These are phyloP conservation scores for Inonotus obliquus DNA, from an alignment of 1,284 basidiomycete genomes.

Conservation along the genomic window DNA sequence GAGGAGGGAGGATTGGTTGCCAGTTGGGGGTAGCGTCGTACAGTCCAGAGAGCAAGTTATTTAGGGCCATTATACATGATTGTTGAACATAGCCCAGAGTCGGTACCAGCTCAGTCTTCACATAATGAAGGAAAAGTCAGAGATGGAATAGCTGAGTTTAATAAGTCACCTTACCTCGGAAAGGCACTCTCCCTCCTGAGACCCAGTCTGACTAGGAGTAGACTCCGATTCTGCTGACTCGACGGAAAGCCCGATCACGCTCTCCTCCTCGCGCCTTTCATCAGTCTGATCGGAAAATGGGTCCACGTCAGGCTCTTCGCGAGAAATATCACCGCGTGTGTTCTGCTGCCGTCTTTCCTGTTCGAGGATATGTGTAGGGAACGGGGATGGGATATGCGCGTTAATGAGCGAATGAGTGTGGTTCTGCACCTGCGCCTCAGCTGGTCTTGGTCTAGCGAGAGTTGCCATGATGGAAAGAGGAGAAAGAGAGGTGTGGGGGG, in stretches of 20 bases:
- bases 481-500: not conserved
- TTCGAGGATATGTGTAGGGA: slow-evolving; percentile 22
- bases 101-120: slow-evolving; percentile 56
- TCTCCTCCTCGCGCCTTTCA: slow-evolving; percentile 1
- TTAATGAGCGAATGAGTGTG: slow-evolving; percentile 19
- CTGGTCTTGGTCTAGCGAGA: slow-evolving; percentile 6
- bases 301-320: slow-evolving; percentile 12
- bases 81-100: slow-evolving; percentile 66
- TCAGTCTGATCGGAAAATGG: slow-evolving; percentile 10
- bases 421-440: not conserved
- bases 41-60: slow-evolving; percentile 54
- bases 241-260: not conserved
- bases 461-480: slow-evolving; percentile 20
- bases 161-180: not conserved
- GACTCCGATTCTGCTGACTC: not conserved
- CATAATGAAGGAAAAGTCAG: not conserved
- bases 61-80: slow-evolving; percentile 68
- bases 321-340: slow-evolving; percentile 13
- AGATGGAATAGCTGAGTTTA: not conserved
- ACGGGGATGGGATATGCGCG: slow-evolving; percentile 28
- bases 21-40: slow-evolving; percentile 37
- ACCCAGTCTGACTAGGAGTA: not conserved
- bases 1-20: slow-evolving; percentile 57
- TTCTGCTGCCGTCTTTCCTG: slow-evolving; percentile 6
- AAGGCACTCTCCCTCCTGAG: not conserved